Conservation (phyloP, 176 grass and related monocot genomes). For the Thalia dealbata region DNA sequence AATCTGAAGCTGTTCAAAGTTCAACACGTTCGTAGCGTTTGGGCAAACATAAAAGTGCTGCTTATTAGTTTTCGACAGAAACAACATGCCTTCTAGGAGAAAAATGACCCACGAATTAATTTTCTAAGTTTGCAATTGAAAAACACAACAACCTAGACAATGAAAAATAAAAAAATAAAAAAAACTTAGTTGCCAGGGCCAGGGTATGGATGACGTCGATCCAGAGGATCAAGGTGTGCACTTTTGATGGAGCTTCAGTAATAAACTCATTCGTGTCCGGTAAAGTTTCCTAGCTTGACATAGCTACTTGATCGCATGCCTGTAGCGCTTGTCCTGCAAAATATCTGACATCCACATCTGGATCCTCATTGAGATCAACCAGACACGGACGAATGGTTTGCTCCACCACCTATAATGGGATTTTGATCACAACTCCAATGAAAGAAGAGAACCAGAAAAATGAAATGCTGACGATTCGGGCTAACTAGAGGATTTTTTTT, state of each 20-base stretch:
- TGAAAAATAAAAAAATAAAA: background rate
- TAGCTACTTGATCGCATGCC: constrained; percentile 76
- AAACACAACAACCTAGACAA: background rate
- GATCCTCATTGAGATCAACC: constrained; percentile 87
- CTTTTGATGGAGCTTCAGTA: background rate
- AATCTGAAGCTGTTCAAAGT: background rate
- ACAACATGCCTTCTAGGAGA: background rate
- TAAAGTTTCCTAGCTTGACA: constrained; percentile 44
- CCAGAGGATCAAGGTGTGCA: background rate
- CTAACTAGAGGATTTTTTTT: background rate
- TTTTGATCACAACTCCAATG: background rate
- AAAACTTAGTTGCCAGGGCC: background rate
- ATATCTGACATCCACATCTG: constrained; percentile 86
- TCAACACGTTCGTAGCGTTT: background rate
- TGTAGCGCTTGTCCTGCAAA: constrained; percentile 76
- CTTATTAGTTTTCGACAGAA: background rate
- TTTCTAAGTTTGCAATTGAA: background rate
- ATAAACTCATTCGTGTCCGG: background rate
- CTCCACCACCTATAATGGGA: constrained; percentile 45
- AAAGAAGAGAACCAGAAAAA: background rate
- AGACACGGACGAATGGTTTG: constrained; percentile 67
- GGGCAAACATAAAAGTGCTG: background rate
- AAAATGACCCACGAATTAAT: background rate
- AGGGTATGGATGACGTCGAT: background rate
- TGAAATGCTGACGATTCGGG: background rate